Evolutionary conservation across 2,329 filamentous ascomycete genomes (phyloP).

Genomic region (Fusarium paranaense): DNA sequence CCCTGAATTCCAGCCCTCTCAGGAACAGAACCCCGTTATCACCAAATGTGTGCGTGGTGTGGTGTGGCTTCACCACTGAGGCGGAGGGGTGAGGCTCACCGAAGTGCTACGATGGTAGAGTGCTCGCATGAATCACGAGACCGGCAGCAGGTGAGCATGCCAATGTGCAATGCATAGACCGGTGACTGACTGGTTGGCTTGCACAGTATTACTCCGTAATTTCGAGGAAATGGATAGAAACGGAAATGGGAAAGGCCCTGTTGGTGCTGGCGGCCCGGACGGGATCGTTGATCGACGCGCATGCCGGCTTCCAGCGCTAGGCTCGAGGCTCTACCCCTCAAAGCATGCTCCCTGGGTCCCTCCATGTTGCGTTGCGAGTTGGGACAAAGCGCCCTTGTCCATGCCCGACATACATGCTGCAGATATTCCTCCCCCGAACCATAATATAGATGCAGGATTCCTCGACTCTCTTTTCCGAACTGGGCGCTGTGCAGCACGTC

Average conservation of each 20-base stretch:
- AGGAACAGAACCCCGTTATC: slow-evolving; percentile 1
- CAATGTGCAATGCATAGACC: neutral
- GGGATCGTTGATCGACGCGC: slow-evolving; percentile 42
- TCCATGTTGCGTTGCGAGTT: neutral
- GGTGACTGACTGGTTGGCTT: neutral
- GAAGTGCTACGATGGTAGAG: neutral
- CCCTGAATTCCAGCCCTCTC: slow-evolving; percentile 16
- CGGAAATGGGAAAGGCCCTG: slow-evolving; percentile 25
- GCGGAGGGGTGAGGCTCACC: neutral
- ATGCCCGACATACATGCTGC: slow-evolving; percentile 15
- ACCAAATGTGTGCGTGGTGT: neutral
- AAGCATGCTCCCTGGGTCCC: neutral
- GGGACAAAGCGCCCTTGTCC: slow-evolving; percentile 4
- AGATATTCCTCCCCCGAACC: slow-evolving; percentile 3
- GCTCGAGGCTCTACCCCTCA: slow-evolving; percentile 17
- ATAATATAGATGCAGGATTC: slow-evolving; percentile 5
- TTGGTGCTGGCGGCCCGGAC: slow-evolving; percentile 38
- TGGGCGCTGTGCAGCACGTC: slow-evolving; percentile 12
- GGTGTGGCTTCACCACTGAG: neutral
- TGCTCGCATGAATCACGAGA: slow-evolving; percentile 2
- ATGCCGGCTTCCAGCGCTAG: slow-evolving; percentile 39
- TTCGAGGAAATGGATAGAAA: slow-evolving; percentile 6
- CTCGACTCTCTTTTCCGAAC: slow-evolving; percentile 8
- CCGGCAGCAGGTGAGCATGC: neutral
- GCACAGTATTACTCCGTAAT: neutral